Percentiles rank a stretch among this genome's conserved stretches.
Conservation (phyloP, 2,329 filamentous ascomycete species). For the Chrysoporthe deuterocubensis region DNA sequence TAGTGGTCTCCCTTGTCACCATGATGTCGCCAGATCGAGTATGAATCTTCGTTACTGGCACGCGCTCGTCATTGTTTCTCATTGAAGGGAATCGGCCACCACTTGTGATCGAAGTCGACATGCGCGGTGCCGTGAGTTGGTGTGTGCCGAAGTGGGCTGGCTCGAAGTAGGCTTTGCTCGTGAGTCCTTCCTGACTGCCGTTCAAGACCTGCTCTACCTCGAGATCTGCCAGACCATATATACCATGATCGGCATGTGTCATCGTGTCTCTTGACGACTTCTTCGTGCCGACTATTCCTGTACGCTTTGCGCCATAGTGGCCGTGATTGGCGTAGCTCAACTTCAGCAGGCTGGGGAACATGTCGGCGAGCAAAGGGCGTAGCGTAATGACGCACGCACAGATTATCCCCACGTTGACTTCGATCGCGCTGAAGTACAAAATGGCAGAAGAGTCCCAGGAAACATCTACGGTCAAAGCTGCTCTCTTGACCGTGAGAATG, state of each 20-base stretch:
- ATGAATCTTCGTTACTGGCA: not conserved
- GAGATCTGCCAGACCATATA: slow-evolving; percentile 19
- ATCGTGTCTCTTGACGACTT: slow-evolving; percentile 10
- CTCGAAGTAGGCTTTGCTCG: slow-evolving; percentile 7
- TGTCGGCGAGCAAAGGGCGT: slow-evolving; percentile 34
- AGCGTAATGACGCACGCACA: slow-evolving; percentile 38
- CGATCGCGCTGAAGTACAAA: slow-evolving; percentile 38
- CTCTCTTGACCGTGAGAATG: slow-evolving; percentile 36
- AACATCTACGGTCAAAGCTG: slow-evolving; percentile 32
- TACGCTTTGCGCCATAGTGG: not conserved
- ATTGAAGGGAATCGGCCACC: not conserved
- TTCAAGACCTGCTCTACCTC: slow-evolving; percentile 19
- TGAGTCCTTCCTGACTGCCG: slow-evolving; percentile 10
- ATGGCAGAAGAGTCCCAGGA: slow-evolving; percentile 40
- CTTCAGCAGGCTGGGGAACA: slow-evolving; percentile 28
- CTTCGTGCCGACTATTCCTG: slow-evolving; percentile 5
- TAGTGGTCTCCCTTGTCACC: slow-evolving; percentile 20
- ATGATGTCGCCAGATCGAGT: slow-evolving; percentile 17
- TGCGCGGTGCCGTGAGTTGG: not conserved
- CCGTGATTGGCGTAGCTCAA: slow-evolving; percentile 10
- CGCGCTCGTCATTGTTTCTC: not conserved
- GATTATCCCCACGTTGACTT: slow-evolving; percentile 38
- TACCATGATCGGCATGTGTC: slow-evolving; percentile 6
- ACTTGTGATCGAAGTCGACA: not conserved
- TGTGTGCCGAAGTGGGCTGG: slow-evolving; percentile 11